Evolutionary conservation across 768 basidiomycete genomes (phyloP), one percentile per base, ranked within the genome.

Genomic region (Russula lepida): DNA sequence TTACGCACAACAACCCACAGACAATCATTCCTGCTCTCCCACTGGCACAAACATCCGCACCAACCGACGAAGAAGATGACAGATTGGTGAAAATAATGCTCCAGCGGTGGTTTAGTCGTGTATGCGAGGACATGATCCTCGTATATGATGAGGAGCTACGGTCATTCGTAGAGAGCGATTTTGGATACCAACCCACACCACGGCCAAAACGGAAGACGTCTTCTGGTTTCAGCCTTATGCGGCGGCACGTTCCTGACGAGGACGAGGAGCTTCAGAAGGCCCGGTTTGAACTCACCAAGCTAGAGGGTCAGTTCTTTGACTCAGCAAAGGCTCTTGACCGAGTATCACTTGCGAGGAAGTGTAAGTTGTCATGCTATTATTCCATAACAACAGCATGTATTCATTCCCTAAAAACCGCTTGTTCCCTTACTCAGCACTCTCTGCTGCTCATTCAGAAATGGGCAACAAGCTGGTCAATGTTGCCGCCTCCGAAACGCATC

Each of bases 61-160:
- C 92, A 27, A 94, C 92, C 13, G 97, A 98, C 69, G 97, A 98
- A 74, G 97, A 98, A 74, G 97, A 99, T 72, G 97, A 98, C 72
- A 82, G 97, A 21, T 80, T 99, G 2, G 92, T 99, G 33, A 89
- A 89, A 71, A 88, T 95, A 62, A 92, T 95, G 82, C 78, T 98
- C 23, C 97, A 98, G 73, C 78, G 91, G 63, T 99, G 97, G 95
- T 81, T 97, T 56, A 85, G 90, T 12, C 79, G 97, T 58, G 84
- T 98, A 33, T 95, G 89, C 74, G 93, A 95, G 70, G 93, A 98
- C 71, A 84, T 86, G 2, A 91, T 97, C 56, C 74, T 98, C 32
- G 75, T 92, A 43, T 76, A 85, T 58, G 95, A 98, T 68, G 97
- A 98, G 69, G 97, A 99, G 71, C 73, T 98, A 60, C 84, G 95